phyloP scores from a whole-genome alignment of 257 asterid species.

The Nicotiana benthamiana region DNA sequence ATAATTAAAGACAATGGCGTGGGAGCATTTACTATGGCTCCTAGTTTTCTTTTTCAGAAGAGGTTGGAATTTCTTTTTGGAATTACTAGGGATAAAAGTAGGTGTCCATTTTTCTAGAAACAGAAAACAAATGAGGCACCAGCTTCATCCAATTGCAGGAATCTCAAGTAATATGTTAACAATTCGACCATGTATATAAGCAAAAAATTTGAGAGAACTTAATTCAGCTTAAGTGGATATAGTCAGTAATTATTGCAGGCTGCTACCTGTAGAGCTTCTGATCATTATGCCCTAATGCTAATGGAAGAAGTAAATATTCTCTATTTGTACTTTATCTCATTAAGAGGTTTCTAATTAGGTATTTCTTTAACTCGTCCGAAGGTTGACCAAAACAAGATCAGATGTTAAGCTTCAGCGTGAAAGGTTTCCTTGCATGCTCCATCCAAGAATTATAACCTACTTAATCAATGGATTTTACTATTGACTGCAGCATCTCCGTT shows the following conservation, averaged over 20 bases:
- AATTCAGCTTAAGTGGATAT: neutral
- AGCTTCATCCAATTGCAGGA: neutral
- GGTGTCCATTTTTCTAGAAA: neutral
- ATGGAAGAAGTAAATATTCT: neutral
- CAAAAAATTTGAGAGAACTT: neutral
- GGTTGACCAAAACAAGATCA: neutral
- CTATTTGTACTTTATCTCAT: neutral
- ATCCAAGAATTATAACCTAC: neutral
- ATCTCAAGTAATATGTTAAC: neutral
- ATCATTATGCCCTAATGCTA: neutral
- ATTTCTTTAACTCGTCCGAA: neutral
- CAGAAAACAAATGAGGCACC: neutral
- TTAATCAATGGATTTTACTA: neutral
- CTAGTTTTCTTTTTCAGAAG: neutral
- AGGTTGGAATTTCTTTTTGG: neutral
- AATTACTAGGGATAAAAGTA: neutral
- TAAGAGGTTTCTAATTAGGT: neutral
- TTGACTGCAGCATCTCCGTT: neutral
- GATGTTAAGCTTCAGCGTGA: neutral
- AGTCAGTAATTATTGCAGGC: neutral
- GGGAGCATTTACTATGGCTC: neutral
- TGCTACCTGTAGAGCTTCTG: neutral
- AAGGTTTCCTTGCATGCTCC: neutral
- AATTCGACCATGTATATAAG: neutral
- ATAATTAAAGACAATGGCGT: neutral